These are phyloP conservation scores for Elsinoe perseae DNA, from an alignment of 2,329 filamentous ascomycete species.

Conservation along the genomic window DNA sequence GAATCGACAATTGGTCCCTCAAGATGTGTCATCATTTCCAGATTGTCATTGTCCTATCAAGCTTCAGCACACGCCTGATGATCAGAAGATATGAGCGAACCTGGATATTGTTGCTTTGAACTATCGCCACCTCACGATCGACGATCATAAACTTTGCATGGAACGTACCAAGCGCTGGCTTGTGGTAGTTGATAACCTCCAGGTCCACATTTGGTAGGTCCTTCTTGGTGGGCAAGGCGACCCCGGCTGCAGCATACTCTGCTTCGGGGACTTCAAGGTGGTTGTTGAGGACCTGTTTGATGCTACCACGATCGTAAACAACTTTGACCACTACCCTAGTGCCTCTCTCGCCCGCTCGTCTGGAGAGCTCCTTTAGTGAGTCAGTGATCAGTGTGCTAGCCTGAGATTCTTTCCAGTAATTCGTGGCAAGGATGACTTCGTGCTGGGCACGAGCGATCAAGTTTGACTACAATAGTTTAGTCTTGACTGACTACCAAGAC, in stretches of 20 bases:
- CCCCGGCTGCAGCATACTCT: slow-evolving; percentile 47
- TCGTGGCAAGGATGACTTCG: slow-evolving; percentile 68
- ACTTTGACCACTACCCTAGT: slow-evolving; percentile 60
- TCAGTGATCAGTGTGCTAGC: slow-evolving; percentile 61
- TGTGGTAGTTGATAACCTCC: slow-evolving; percentile 66
- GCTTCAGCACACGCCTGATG: not conserved
- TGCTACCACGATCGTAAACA: slow-evolving; percentile 64
- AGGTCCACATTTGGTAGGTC: slow-evolving; percentile 67
- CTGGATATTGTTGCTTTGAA: slow-evolving; percentile 72
- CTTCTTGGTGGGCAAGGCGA: slow-evolving; percentile 53
- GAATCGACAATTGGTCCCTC: slow-evolving; percentile 71
- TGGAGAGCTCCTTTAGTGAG: slow-evolving; percentile 61
- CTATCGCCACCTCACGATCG: slow-evolving; percentile 59
- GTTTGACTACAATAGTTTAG: slow-evolving; percentile 46
- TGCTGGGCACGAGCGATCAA: slow-evolving; percentile 63
- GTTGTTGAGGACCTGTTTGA: slow-evolving; percentile 57
- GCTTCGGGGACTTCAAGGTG: slow-evolving; percentile 53
- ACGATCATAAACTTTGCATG: slow-evolving; percentile 73
- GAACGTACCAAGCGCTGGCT: slow-evolving; percentile 63
- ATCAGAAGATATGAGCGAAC: slow-evolving; percentile 17
- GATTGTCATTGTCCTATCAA: slow-evolving; percentile 54
- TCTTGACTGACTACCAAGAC: not conserved
- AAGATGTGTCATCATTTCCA: slow-evolving; percentile 72
- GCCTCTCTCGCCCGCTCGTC: slow-evolving; percentile 51
- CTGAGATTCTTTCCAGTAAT: slow-evolving; percentile 65